Conservation (phyloP, 257 asterid genomes). For the Nicotiana otophora region DNA sequence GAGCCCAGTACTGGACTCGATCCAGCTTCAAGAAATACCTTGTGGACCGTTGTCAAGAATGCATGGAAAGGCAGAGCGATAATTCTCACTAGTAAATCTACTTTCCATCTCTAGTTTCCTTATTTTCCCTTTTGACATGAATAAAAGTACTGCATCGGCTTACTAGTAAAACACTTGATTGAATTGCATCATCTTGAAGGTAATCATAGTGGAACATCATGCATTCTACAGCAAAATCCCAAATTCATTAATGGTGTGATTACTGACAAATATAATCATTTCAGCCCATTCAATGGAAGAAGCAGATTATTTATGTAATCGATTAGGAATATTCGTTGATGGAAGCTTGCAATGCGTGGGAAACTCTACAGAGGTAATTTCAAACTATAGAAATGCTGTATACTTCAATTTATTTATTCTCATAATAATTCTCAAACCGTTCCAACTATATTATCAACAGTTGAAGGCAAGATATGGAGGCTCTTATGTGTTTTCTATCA, state of each 20-base stretch:
- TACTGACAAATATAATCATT: conserved; percentile 6
- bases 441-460: conserved; percentile 28
- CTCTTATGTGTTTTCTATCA: conserved; percentile 79
- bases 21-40: conserved; percentile 91
- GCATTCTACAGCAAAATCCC: neutral
- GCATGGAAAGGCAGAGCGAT: conserved; percentile 91
- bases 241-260: neutral
- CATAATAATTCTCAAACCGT: neutral
- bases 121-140: neutral
- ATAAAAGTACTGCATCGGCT: no score
- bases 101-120: neutral
- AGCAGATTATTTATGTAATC: conserved; percentile 91
- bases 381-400: neutral
- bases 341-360: conserved; percentile 94
- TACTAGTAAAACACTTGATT: no score
- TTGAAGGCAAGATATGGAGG: conserved; percentile 93
- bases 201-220: neutral
- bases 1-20: conserved; percentile 98
- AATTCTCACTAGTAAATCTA: conserved; percentile 53
- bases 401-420: neutral
- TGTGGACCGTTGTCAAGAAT: conserved; percentile 85
- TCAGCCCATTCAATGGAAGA: conserved; percentile 99
- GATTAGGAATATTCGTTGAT: conserved; percentile 88
- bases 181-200: neutral
- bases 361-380: conserved; percentile 76